These are phyloP conservation scores for Sicyos baderoa DNA, from an alignment of 306 rosid genomes.

Conservation along the genomic window DNA sequence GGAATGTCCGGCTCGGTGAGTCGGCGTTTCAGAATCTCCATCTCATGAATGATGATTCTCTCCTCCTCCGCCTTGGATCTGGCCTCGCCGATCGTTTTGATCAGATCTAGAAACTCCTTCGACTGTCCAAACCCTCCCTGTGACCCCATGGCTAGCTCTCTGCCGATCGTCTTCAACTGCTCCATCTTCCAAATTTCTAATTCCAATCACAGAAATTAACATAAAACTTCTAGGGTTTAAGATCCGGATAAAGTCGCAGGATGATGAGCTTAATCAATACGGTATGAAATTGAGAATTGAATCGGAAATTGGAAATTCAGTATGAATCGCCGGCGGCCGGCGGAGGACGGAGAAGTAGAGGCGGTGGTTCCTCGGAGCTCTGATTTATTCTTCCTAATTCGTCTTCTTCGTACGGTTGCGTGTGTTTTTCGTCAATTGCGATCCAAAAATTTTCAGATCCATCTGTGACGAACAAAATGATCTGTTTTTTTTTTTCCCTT, in stretches of 20 bases:
- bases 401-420: slow-evolving; percentile 18
- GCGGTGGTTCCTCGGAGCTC: background rate
- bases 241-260: background rate
- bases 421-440: slow-evolving; percentile 5
- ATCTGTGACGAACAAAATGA: background rate
- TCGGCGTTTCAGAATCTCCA: slow-evolving; percentile 83
- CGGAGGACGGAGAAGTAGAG: background rate
- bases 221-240: slow-evolving; percentile 19
- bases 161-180: slow-evolving; percentile 80
- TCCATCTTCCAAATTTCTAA: slow-evolving; percentile 36
- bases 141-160: slow-evolving; percentile 97
- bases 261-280: background rate
- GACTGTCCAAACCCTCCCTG: slow-evolving; percentile 95
- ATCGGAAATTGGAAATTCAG: background rate
- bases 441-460: slow-evolving; percentile 3
- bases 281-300: background rate
- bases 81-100: slow-evolving; percentile 93
- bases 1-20: slow-evolving; percentile 79
- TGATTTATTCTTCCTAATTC: background rate
- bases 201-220: background rate
- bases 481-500: no score
- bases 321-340: background rate
- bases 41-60: slow-evolving; percentile 76
- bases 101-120: slow-evolving; percentile 80
- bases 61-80: slow-evolving; percentile 97